Base-by-base conservation (phyloP, 345 rosid genomes). In the Eutrema japonicum region DNA sequence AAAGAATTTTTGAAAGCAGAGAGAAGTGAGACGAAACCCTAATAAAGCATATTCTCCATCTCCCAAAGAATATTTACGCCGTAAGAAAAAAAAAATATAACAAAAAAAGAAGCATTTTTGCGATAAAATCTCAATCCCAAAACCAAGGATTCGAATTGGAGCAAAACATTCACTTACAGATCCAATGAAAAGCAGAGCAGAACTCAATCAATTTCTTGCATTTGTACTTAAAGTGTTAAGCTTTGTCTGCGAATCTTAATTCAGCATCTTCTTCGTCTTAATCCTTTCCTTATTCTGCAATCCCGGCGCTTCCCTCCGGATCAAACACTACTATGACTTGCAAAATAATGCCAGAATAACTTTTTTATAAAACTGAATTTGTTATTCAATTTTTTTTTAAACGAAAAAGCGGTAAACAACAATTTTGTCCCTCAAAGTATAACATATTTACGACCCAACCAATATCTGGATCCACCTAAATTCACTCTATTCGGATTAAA, bases 131-230 rank as follows among this genome's bases (percentile, higher is more conserved):
- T 59, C 49, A 61, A 71, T 13, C 50, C 35, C 51, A 71, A 49
- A 61, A 66, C 41, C 43, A 55, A 61, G 60, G 43, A 60, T 8
- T 71, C 14, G 42, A 71, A 48, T 36, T 58, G 37, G 64, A 56
- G 43, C 64, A 26, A 16, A 57, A 46, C 14, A 50, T 71, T 72
- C 53, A 72, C 76, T 72, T 72, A 72, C 76, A 52, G 76, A 72
- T 72, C 69, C 53, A 51, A 51, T 53, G n/a, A 49, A 12, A 71
- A 60, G 67, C 30, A 29, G 10, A 71, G 50, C 47, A 48, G 33
- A 40, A 0, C 35, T 71, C 63, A 54, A 43, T 42, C 12, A 30
- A 8, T 16, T 43, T 16, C 2, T 66, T 37, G 60, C 71, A 66
- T 51, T 66, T 22, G 3, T 14, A 40, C 8, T 32, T 32, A 3